Percentiles rank a stretch among this genome's conserved stretches.
These are phyloP conservation scores for Psilocybe subaeruginosa DNA, from an alignment of 768 basidiomycete species.

Conservation along the genomic window DNA sequence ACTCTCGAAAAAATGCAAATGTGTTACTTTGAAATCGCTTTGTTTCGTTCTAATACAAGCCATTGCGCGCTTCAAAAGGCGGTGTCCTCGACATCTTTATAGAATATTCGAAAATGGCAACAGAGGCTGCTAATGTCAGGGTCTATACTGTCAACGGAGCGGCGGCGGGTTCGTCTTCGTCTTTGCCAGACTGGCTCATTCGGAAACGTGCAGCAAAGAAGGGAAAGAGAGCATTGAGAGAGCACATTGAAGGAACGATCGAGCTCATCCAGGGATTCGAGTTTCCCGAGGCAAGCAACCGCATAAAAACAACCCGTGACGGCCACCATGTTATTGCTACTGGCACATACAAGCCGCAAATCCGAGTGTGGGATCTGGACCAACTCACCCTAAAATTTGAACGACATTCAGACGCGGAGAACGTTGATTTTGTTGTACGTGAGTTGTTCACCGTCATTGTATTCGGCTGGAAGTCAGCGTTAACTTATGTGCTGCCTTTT, in stretches of 20 bases:
- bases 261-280: slow-evolving; percentile 96
- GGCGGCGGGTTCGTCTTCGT: slow-evolving; percentile 82
- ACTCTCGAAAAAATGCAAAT: neutral
- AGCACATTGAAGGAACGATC: slow-evolving; percentile 82
- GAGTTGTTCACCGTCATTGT: slow-evolving; percentile 34
- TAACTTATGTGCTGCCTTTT: slow-evolving; percentile 4
- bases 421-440: slow-evolving; percentile 97
- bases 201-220: slow-evolving; percentile 69
- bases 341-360: slow-evolving; percentile 97
- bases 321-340: slow-evolving; percentile 93
- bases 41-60: neutral
- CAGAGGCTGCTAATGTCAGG: slow-evolving; percentile 40
- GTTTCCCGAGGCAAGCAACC: slow-evolving; percentile 95
- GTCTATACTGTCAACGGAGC: slow-evolving; percentile 98
- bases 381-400: slow-evolving; percentile 95
- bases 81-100: neutral
- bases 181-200: slow-evolving; percentile 94
- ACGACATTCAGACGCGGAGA: slow-evolving; percentile 94
- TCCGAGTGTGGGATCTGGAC: slow-evolving; percentile 93
- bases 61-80: neutral
- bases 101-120: slow-evolving; percentile 3
- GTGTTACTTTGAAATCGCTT: neutral
- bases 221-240: slow-evolving; percentile 66
- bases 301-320: slow-evolving; percentile 87
- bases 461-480: slow-evolving; percentile 2